A percentile compares a stretch with the other conserved stretches of the same genome.
Evolutionary conservation across 805 yeast genomes (phyloP).

Genomic region (Schwanniomyces vanrijiae): DNA sequence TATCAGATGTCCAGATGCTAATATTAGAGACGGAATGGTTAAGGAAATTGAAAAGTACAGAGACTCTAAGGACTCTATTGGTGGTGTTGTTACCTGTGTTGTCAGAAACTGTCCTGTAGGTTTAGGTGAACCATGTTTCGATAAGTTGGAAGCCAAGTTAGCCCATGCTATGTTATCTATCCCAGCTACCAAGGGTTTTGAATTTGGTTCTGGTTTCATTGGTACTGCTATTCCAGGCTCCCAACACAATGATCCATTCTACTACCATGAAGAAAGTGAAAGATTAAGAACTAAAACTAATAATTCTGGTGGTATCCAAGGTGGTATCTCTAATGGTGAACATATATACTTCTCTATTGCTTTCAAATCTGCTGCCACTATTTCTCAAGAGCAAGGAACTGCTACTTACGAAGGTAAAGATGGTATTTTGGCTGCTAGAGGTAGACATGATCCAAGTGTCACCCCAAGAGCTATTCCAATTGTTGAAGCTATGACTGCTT

Average conservation of each 20-base stretch:
- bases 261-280: slow-evolving; percentile 55
- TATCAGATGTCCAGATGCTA: slow-evolving; percentile 86
- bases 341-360: slow-evolving; percentile 92
- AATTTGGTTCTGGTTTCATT: slow-evolving; percentile 92
- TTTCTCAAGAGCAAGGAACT: slow-evolving; percentile 88
- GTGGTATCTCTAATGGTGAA: slow-evolving; percentile 97
- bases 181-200: slow-evolving; percentile 98
- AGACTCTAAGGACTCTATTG: slow-evolving; percentile 88
- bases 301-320: slow-evolving; percentile 96
- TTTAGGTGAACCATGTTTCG: slow-evolving; percentile 97
- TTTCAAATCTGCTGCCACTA: slow-evolving; percentile 97
- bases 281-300: slow-evolving; percentile 84
- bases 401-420: slow-evolving; percentile 83
- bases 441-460: slow-evolving; percentile 98
- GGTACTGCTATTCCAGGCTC: slow-evolving; percentile 93
- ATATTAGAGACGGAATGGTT: slow-evolving; percentile 74
- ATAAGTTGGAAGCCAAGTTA: slow-evolving; percentile 88
- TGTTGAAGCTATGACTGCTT: slow-evolving; percentile 97
- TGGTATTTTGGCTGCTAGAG: slow-evolving; percentile 92
- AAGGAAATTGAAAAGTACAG: slow-evolving; percentile 83
- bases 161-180: slow-evolving; percentile 98
- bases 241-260: slow-evolving; percentile 87
- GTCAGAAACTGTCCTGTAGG: slow-evolving; percentile 92
- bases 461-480: slow-evolving; percentile 98
- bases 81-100: slow-evolving; percentile 98